These are phyloP conservation scores for Bryopsis sp. DNA, from an alignment of 139 green algal species.

Conservation along the genomic window DNA sequence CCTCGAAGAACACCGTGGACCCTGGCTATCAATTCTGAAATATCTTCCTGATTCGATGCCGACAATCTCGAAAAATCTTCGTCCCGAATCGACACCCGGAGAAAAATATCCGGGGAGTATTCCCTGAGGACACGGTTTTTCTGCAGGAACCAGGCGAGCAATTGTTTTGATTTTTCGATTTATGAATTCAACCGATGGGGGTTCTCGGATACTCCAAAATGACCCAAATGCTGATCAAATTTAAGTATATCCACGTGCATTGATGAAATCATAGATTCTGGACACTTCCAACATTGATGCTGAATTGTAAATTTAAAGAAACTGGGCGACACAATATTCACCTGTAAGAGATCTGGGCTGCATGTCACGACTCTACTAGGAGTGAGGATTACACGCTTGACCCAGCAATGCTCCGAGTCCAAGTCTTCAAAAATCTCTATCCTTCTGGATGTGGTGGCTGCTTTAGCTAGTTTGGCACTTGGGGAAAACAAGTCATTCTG, in stretches of 20 bases:
- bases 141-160: not conserved
- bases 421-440: too few relatives aligned
- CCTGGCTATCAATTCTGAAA: not conserved
- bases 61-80: slow-evolving; percentile 14
- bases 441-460: not conserved
- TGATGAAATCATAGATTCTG: too few relatives aligned
- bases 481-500: too few relatives aligned
- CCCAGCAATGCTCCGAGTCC: too few relatives aligned
- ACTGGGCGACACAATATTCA: not conserved
- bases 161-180: not conserved
- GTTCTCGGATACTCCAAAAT: too few relatives aligned
- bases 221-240: too few relatives aligned
- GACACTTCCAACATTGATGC: too few relatives aligned
- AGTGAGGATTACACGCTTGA: slow-evolving; percentile 14
- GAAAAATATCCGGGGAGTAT: not conserved
- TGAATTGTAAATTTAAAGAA: too few relatives aligned
- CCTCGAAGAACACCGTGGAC: not conserved
- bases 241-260: too few relatives aligned
- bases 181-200: too few relatives aligned
- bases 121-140: slow-evolving; percentile 10
- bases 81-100: slow-evolving; percentile 12
- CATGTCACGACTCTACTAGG: slow-evolving; percentile 4
- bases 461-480: too few relatives aligned
- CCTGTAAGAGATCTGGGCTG: slow-evolving; percentile 8
- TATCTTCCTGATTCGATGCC: not conserved